Base-by-base conservation (phyloP, 192 early-diverging fungal species). In the Entophlyctis helioformis region DNA sequence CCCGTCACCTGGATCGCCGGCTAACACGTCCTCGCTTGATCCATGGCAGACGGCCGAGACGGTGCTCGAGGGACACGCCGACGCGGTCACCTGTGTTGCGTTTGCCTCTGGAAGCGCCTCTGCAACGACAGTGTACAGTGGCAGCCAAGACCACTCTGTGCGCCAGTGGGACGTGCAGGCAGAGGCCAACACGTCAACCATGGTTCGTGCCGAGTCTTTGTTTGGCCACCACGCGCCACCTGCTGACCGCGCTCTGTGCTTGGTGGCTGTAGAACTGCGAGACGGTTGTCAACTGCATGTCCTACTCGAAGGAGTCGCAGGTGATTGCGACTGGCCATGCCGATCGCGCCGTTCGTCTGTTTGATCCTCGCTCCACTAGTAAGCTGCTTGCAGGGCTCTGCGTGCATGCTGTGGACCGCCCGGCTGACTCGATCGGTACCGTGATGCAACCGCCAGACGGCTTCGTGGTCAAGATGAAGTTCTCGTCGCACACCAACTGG, bases 61-160 rank as follows among this genome's bases (percentile, higher is more conserved):
- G 42, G 39, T 63, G 23, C 56, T 81, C 23, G 64, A 66, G 16
- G 91, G 83, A 2, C 93, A 97, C 52, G 65, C 74, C 18, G 89
- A 84, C 1, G 73, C 76, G 27, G 85, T 92, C 6, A 82, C 78
- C 16, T 54, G 77, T 19, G 71, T 91, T 13, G 62, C 57, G 40
- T 95, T 85, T 59, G 31, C 40, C 11, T 28, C 46, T 7, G 40
- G 33, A 19, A 54, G 49, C n/a, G 53, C 57, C 12, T 64, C 75
- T 26, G 59, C 67, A 48, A 67, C 76, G 46, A 68, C 66, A 39
- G 53, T 96, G 37, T 95, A 82, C 62, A 81, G 80, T 44, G 89
- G 84, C 55, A 86, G 91, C 48, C 87, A 82, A 81, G 95, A 98
- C 70, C 90, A 98, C 60, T 83, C 88, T 32, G 71, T 95, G 36